Base-by-base conservation (phyloP, 768 basidiomycete genomes). In the Lentinula sp. region DNA sequence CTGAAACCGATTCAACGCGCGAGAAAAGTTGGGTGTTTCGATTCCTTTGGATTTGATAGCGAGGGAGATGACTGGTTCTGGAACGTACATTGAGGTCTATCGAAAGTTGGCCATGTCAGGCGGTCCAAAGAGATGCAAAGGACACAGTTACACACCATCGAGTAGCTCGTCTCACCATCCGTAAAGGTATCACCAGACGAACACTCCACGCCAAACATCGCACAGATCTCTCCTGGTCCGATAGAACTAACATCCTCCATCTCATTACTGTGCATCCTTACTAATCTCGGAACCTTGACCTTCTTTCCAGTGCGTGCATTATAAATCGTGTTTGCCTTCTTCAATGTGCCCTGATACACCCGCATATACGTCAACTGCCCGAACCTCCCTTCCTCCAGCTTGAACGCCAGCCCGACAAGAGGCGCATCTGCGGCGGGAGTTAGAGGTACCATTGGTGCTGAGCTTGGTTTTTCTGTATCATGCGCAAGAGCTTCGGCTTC, bases 191-290 rank as follows among this genome's bases (percentile, higher is more conserved):
- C 97, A 13, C 97, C 96, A 15, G 93, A 91, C 0, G 95, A 93
- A 70, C 97, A 99, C 65, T 99, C 97, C 35, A 99, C 93, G 68
- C 97, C 97, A 68, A 99, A 99, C 73, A 97, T 97, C 53, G 97
- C 97, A 70, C 97, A 98, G 64, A 99, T 99, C 80, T 99, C 97
- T 61, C 97, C 97, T 32, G 96, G 95, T 0, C 94, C 94, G 66
- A 99, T 90, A 8, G 85, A 83, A 51, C 94, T 89, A 60, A 99
- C 88, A 67, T 99, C 96, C 92, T 99, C 97, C 97, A 98, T 98
- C 74, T 99, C 96, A 65, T 98, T 92, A 72, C 89, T 91, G 73
- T 99, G 97, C 97, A 99, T 96, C 61, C 94, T 84, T 61, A 98
- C 97, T 65, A 99, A 76, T 42, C 95, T 83, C 2, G 97, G 95